Percentiles rank a stretch among this genome's conserved stretches.
Conservation (phyloP, 305 asterid species). For the Petunia hybrid region DNA sequence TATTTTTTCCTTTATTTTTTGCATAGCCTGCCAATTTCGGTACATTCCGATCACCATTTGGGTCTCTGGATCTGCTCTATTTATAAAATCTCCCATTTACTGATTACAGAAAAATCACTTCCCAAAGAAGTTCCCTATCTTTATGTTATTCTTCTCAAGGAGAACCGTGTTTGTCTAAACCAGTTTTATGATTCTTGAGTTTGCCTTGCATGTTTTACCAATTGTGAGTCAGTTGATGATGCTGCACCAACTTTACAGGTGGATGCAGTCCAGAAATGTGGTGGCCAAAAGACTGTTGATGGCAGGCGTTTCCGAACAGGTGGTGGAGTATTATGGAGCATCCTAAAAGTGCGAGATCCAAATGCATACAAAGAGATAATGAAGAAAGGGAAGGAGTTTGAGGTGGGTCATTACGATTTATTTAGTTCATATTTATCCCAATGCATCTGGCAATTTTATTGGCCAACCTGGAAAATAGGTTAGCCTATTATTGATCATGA, state of each 20-base stretch:
- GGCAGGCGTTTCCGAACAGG: constrained; percentile 72
- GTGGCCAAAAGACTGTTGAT: constrained; percentile 84
- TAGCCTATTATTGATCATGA: no score
- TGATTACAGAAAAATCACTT: no score
- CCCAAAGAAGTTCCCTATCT: no score
- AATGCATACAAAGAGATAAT: constrained; percentile 92
- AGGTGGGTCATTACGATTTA: constrained; percentile 59
- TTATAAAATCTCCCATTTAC: no score
- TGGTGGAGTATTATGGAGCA: constrained; percentile 91
- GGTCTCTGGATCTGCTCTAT: no score
- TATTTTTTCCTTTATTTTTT: no score
- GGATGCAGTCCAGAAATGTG: constrained; percentile 91
- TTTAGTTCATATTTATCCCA: background rate
- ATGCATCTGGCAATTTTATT: background rate
- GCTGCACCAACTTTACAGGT: constrained; percentile 57
- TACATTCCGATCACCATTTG: no score
- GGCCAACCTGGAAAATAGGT: background rate
- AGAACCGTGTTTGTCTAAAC: no score
- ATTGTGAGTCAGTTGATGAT: constrained; percentile 22
- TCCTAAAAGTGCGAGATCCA: constrained; percentile 85
- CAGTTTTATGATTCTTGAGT: no score
- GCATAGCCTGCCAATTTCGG: no score
- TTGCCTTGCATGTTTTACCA: no score
- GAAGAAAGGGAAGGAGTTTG: constrained; percentile 87
- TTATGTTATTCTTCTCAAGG: no score